Evolutionary conservation across 164 flowering plant genomes (phyloP).

Genomic region (Chloranthus sessilifolius): DNA sequence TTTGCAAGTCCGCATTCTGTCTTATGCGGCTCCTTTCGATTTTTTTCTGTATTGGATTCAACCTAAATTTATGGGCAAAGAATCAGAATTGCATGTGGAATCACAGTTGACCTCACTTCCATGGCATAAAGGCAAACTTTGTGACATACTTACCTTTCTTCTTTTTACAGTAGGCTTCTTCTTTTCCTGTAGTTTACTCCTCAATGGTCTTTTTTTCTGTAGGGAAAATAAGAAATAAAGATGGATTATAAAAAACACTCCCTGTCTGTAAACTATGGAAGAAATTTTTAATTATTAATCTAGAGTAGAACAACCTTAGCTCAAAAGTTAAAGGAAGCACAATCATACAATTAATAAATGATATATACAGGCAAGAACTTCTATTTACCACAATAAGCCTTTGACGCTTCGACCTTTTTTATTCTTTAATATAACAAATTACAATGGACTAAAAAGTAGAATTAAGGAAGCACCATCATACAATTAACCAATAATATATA

Average conservation of each 20-base stretch:
- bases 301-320: not conserved
- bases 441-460: conserved; percentile 15
- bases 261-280: not conserved
- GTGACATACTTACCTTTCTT: conserved; percentile 41
- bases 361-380: not conserved
- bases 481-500: not conserved
- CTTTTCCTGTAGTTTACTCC: conserved; percentile 34
- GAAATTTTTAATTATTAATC: not conserved
- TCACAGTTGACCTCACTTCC: conserved; percentile 1
- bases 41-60: conserved; percentile 20
- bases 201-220: conserved; percentile 38
- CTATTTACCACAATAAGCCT: conserved; percentile 34
- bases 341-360: not conserved
- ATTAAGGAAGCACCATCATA: not conserved
- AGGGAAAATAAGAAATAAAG: conserved; percentile 8
- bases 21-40: conserved; percentile 25
- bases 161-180: conserved; percentile 38
- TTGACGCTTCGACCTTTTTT: conserved; percentile 22
- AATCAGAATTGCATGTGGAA: not conserved
- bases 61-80: conserved; percentile 28
- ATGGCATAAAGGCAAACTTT: conserved; percentile 2
- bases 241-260: not conserved
- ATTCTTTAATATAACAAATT: conserved; percentile 10
- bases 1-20: conserved; percentile 65
- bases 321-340: not conserved